Conservation (phyloP, 202 grass and related monocot species). For the Tripidium arundinaceum region DNA sequence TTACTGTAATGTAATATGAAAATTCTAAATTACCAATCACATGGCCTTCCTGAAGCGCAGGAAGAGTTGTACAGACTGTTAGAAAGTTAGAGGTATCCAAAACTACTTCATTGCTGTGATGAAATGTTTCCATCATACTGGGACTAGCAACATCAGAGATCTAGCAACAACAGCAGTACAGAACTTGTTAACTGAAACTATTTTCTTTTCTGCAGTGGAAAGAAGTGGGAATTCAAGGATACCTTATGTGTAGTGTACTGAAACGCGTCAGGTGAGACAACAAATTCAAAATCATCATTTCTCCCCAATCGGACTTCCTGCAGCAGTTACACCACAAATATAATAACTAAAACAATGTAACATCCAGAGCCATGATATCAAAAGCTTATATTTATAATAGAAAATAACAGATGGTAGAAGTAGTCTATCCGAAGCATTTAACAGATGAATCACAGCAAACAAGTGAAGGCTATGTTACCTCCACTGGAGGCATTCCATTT, state of each 20-base stretch:
- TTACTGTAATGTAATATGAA: background rate
- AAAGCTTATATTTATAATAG: background rate
- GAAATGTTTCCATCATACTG: slow-evolving; percentile 45
- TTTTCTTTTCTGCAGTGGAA: slow-evolving; percentile 10
- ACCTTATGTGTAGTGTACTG: slow-evolving; percentile 62
- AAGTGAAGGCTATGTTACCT: background rate
- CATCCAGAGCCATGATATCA: background rate
- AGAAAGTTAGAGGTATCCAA: slow-evolving; percentile 36
- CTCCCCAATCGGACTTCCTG: slow-evolving; percentile 60
- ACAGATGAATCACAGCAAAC: background rate
- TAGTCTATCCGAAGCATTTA: slow-evolving; percentile 17
- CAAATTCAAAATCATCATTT: slow-evolving; percentile 60
- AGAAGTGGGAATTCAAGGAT: background rate
- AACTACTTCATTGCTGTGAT: slow-evolving; percentile 35
- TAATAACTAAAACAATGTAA: background rate
- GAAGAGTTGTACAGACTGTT: slow-evolving; percentile 68
- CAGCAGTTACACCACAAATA: slow-evolving; percentile 26
- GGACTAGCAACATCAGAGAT: slow-evolving; percentile 46
- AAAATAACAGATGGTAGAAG: background rate
- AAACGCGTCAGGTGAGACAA: slow-evolving; percentile 73
- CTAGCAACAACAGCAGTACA: slow-evolving; percentile 35
- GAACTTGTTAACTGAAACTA: background rate
- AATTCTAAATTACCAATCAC: slow-evolving; percentile 52
- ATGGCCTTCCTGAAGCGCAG: slow-evolving; percentile 59
- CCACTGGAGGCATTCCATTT: background rate